A percentile compares a stretch with the other conserved stretches of the same genome.
Conservation (phyloP, 148 eudicot genomes). For the Cornus controversa region DNA sequence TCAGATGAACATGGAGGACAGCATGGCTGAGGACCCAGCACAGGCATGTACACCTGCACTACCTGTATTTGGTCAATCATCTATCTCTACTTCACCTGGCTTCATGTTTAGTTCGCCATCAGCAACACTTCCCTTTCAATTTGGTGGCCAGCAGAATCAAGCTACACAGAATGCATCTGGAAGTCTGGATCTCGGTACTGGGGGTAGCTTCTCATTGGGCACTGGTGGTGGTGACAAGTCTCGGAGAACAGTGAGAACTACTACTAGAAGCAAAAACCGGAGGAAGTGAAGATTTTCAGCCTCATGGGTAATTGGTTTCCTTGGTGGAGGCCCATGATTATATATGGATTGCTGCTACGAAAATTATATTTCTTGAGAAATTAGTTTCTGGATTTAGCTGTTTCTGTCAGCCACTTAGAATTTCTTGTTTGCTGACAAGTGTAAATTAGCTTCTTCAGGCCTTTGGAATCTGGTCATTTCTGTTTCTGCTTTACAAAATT, state of each 20-base stretch:
- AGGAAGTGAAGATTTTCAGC: constrained; percentile 37
- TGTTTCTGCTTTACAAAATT: not conserved
- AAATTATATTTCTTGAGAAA: not conserved
- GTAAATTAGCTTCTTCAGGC: not conserved
- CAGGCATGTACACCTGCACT: constrained; percentile 41
- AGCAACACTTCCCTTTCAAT: constrained; percentile 54
- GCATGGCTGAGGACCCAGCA: constrained; percentile 85
- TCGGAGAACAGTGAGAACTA: constrained; percentile 40
- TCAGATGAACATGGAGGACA: constrained; percentile 78
- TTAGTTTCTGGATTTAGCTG: not conserved
- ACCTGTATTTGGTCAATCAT: constrained; percentile 50
- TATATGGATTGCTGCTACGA: not conserved
- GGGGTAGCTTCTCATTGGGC: constrained; percentile 73
- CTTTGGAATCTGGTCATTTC: constrained; percentile 7
- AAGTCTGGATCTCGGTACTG: constrained; percentile 55
- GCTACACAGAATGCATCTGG: constrained; percentile 44
- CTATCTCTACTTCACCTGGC: constrained; percentile 35
- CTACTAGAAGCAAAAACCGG: constrained; percentile 23
- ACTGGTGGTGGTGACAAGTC: constrained; percentile 56
- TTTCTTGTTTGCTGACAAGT: not conserved
- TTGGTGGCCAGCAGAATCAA: constrained; percentile 65
- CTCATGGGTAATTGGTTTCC: not conserved
- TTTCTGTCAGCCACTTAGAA: not conserved
- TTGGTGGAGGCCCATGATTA: not conserved
- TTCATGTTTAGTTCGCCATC: constrained; percentile 50